phyloP scores from a whole-genome alignment of 306 rosid genomes.

The Citrullus amarus region DNA sequence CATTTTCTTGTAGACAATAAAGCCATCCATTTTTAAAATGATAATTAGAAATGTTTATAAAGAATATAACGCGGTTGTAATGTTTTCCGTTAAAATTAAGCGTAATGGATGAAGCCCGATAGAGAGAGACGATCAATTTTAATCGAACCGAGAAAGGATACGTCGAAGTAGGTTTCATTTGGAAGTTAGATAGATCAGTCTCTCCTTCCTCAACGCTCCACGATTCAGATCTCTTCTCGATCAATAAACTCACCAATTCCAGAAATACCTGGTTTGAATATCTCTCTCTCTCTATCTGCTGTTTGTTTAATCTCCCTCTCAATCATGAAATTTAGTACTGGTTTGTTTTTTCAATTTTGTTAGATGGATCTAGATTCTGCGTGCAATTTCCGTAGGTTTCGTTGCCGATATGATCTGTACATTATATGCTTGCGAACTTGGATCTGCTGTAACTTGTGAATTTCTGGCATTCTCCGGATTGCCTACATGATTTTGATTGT shows the following conservation, averaged over 20 bases:
- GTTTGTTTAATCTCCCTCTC: not conserved
- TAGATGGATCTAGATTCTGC: not conserved
- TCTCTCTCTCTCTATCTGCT: not conserved
- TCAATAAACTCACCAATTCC: not conserved
- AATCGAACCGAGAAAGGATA: no score
- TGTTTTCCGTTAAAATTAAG: no score
- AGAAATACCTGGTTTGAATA: not conserved
- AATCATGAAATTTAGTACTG: not conserved
- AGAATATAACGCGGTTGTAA: no score
- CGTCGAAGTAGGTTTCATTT: not conserved
- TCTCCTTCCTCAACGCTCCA: not conserved
- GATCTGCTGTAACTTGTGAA: not conserved
- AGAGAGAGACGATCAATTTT: no score
- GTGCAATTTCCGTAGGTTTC: not conserved
- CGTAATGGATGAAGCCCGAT: no score
- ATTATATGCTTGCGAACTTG: not conserved
- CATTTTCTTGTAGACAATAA: no score
- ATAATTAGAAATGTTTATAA: no score
- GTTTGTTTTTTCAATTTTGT: not conserved
- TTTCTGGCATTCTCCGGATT: not conserved
- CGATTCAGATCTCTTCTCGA: constrained; percentile 4
- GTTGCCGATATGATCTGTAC: not conserved
- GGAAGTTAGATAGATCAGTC: not conserved
- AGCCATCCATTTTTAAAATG: no score
- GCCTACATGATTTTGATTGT: not conserved